phyloP scores from a whole-genome alignment of 1,139 yeast species.

The Nakaseomyces sp. region DNA sequence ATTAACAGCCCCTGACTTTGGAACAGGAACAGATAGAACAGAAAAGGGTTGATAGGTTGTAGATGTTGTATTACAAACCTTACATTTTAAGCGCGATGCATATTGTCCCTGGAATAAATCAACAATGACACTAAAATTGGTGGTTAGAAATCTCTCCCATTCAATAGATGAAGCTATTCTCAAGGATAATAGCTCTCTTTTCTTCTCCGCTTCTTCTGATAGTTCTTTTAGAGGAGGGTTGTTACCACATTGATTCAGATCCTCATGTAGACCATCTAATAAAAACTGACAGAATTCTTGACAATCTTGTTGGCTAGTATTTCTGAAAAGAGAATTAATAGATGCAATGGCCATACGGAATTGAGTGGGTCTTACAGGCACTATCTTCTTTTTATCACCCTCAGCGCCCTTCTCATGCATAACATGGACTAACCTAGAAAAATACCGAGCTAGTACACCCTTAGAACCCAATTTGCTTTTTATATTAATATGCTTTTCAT shows the following conservation, averaged over 20 bases:
- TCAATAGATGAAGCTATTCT: slow-evolving; percentile 80
- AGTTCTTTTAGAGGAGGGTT: slow-evolving; percentile 44
- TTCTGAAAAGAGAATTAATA: slow-evolving; percentile 54
- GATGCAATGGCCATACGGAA: slow-evolving; percentile 58
- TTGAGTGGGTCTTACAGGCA: slow-evolving; percentile 25
- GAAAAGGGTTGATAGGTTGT: slow-evolving; percentile 79
- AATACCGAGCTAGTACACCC: slow-evolving; percentile 69
- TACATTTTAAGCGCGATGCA: slow-evolving; percentile 64
- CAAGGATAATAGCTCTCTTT: slow-evolving; percentile 66
- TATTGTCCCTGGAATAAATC: slow-evolving; percentile 86
- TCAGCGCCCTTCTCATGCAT: slow-evolving; percentile 35
- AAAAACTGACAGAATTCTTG: slow-evolving; percentile 79
- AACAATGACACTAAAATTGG: slow-evolving; percentile 74
- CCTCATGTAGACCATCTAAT: slow-evolving; percentile 82
- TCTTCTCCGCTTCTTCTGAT: slow-evolving; percentile 62
- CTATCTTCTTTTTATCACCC: slow-evolving; percentile 30
- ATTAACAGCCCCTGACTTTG: slow-evolving; percentile 30
- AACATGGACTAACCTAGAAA: slow-evolving; percentile 53
- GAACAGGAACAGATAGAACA: slow-evolving; percentile 64
- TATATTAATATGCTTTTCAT: slow-evolving; percentile 63
- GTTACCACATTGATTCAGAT: slow-evolving; percentile 58
- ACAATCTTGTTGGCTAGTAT: slow-evolving; percentile 82
- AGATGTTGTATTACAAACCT: slow-evolving; percentile 65
- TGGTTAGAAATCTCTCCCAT: slow-evolving; percentile 80
- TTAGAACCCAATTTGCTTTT: slow-evolving; percentile 73